Base-by-base conservation (phyloP, 2,329 filamentous ascomycete genomes). In the Pseudogymnoascus sp. region DNA sequence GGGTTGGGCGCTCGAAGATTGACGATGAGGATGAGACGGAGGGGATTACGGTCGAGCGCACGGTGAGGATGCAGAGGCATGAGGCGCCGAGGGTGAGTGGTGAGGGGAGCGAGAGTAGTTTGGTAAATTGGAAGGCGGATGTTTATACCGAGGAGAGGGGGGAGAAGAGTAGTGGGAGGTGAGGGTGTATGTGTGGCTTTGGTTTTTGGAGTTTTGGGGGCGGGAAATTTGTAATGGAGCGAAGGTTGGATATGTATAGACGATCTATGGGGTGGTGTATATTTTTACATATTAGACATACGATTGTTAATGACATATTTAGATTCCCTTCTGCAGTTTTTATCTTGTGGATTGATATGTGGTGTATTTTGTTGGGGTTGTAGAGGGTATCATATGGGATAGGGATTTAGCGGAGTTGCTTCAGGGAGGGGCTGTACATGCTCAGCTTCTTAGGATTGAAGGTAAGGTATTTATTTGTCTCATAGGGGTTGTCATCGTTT, bases 131-230 rank as follows among this genome's bases (percentile, higher is more conserved):
- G 62, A 63, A 63, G 28, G 28, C 62, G 8, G 44, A 63, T 23
- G 23, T 63, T 9, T 63, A 60, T 62, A 71, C 69, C 10, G 62
- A 59, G 44, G 62, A 60, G 66, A 84, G 72, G 9, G 62, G 60
- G 44, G 62, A 60, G 66, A 84, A 73, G 9, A 70, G 72, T 47
- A 47, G 42, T 26, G n/a, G 21, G 21, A 7, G 40, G 10, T 42
- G 21, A 9, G 17, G 42, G 42, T 47, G 42, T 47, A 15, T 47
- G 26, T 47, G n/a, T 47, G 21, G 26, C 6, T 28, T 28, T 28
- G 26, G 26, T 28, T 7, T 44, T 44, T 23, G 40, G 40, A 44
- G 40, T 44, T 44, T 23, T 44, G 5, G 40, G 19, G 40, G 11
- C n/a, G 38, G 38, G 8, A 44, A 23, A 44, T 44, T 44, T 40